phyloP scores from a whole-genome alignment of 768 basidiomycete genomes.

The Hygrophorus russula region DNA sequence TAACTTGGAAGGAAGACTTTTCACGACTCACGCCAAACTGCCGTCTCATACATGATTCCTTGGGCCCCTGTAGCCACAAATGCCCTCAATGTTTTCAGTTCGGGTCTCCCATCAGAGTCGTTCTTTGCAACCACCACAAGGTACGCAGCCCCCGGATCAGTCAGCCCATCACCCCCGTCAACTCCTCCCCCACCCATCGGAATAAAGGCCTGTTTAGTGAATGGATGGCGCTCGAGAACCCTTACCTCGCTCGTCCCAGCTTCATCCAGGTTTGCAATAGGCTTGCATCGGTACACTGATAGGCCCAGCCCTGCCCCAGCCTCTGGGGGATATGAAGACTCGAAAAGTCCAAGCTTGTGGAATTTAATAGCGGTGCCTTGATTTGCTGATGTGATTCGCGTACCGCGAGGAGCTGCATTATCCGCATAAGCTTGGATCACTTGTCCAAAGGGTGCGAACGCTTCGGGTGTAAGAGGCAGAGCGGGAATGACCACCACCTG shows the following conservation, averaged over 20 bases:
- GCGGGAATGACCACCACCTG: constrained; percentile 30
- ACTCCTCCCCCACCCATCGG: constrained; percentile 64
- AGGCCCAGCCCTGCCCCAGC: constrained; percentile 53
- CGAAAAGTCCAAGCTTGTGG: constrained; percentile 76
- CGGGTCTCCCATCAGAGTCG: constrained; percentile 65
- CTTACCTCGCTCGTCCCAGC: constrained; percentile 47
- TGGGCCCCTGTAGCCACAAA: constrained; percentile 76
- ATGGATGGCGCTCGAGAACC: constrained; percentile 82
- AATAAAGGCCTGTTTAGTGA: constrained; percentile 87
- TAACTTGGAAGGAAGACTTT: neutral
- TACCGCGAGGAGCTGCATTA: constrained; percentile 52
- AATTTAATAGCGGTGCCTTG: constrained; percentile 87
- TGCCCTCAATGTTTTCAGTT: constrained; percentile 62
- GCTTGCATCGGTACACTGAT: constrained; percentile 78
- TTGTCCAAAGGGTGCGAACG: constrained; percentile 80
- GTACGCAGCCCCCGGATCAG: constrained; percentile 44
- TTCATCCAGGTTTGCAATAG: constrained; percentile 28
- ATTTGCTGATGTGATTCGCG: constrained; percentile 74
- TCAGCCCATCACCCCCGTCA: constrained; percentile 30
- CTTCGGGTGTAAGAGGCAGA: constrained; percentile 70
- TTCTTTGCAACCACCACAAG: constrained; percentile 83
- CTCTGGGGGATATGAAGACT: constrained; percentile 50
- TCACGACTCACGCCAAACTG: constrained; percentile 76
- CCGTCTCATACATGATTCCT: constrained; percentile 76
- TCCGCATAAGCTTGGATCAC: constrained; percentile 84